These are phyloP conservation scores for Holtermannia corniformis DNA, from an alignment of 768 basidiomycete species.

Conservation along the genomic window DNA sequence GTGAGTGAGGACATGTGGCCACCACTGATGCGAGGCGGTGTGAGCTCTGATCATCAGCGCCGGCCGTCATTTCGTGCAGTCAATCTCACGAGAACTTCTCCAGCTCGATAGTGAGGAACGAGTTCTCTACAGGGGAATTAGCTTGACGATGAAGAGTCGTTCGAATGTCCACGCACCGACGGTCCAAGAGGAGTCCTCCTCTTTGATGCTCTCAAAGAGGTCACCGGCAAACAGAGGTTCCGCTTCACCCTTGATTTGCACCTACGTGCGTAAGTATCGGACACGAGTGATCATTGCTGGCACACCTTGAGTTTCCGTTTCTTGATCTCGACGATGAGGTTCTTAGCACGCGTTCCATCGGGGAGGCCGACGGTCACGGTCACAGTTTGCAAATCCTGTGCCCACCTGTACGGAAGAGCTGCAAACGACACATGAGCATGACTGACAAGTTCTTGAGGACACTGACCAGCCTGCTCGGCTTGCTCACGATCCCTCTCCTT, in stretches of 20 bases:
- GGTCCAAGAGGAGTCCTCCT: conserved; percentile 97
- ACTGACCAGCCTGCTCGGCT: conserved; percentile 74
- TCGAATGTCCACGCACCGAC: conserved; percentile 52
- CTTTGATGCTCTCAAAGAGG: conserved; percentile 82
- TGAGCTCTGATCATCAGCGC: conserved; percentile 7
- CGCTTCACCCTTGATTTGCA: conserved; percentile 57
- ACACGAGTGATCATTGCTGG: not conserved
- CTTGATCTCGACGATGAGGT: conserved; percentile 62
- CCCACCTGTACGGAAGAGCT: conserved; percentile 89
- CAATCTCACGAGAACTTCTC: conserved; percentile 35
- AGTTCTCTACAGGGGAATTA: conserved; percentile 20
- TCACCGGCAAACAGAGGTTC: conserved; percentile 82
- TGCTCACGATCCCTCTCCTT: conserved; percentile 60
- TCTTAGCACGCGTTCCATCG: conserved; percentile 70
- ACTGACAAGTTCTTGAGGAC: not conserved
- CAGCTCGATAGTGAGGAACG: conserved; percentile 34
- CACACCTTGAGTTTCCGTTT: conserved; percentile 77
- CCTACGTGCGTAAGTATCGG: conserved; percentile 17
- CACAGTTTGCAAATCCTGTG: conserved; percentile 76
- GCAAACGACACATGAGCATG: not conserved
- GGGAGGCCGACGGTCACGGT: conserved; percentile 76
- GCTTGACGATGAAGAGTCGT: not conserved
- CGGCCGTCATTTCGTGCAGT: not conserved
- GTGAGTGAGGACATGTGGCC: conserved; percentile 90
- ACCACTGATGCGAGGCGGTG: conserved; percentile 77